Base-by-base conservation (phyloP, 2,329 filamentous ascomycete species). In the Penicillium sp. region DNA sequence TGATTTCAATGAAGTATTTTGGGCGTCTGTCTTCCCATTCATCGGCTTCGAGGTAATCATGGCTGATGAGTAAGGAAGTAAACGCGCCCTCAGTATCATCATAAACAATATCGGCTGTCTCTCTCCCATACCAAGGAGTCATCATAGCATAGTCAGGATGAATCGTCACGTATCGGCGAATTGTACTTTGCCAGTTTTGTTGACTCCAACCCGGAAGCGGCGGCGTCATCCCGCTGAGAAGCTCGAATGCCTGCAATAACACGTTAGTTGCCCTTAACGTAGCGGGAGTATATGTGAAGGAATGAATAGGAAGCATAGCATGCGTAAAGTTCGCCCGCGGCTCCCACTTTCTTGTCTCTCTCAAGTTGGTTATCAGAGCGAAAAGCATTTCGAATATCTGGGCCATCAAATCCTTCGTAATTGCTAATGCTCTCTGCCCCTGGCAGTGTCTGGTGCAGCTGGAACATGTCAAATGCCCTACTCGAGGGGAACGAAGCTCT, bases 1-100 rank as follows among this genome's bases (percentile, higher is more conserved):
- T 52, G 31, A 56, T 49, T 48, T 56, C 48, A 35, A 56, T 56
- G 26, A 35, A 52, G 48, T 56, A 56, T 41, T 43, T 48, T 22
- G 48, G 54, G 19, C 48, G 27, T 31, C 24, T 47, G 24, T 52
- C 44, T 26, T 24, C 9, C 54, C 54, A 56, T 37, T 52, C 48
- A 24, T 43, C 29, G 39, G 39, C 22, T 31, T 52, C 48, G 26
- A 48, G 44, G 26, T 54, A 50, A 11, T 31, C 48, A 50, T 24
- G 33, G 4, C 33, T 26, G 19, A 50, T 39, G 22, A 50, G 48
- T 19, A 50, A 24, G 31, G 52, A 21, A 10, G 52, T 54, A 7
- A 54, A 43, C 19, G 19, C 35, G 14, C 52, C 52, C 45, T 29
- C 27, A 10, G 27, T 29, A 29, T 48, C 52, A 48, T 48, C 27